Percentiles rank a stretch among this genome's conserved stretches.
phyloP scores from a whole-genome alignment of 129 eudicot species.

The Dittrichia graveolens region DNA sequence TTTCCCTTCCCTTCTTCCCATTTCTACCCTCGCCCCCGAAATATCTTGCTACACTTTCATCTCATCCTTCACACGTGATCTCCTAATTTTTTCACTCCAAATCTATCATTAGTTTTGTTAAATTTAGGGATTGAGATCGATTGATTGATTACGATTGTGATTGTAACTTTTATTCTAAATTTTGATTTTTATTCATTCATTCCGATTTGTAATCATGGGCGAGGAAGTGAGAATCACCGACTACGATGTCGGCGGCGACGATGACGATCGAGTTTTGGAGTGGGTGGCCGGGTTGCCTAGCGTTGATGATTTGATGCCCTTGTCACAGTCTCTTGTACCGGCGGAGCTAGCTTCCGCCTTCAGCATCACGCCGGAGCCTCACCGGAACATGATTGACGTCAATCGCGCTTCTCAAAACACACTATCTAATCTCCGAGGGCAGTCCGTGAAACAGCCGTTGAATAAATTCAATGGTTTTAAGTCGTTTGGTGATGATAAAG shows the following conservation, averaged over 20 bases:
- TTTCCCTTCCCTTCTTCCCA: slow-evolving; percentile 7
- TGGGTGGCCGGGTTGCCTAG: slow-evolving; percentile 86
- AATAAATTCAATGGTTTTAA: slow-evolving; percentile 34
- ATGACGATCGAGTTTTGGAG: slow-evolving; percentile 51
- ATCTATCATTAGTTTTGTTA: not conserved
- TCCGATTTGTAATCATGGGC: slow-evolving; percentile 24
- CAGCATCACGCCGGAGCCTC: slow-evolving; percentile 73
- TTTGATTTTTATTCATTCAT: not conserved
- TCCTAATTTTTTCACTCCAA: slow-evolving; percentile 29
- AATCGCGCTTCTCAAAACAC: slow-evolving; percentile 74
- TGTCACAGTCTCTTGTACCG: slow-evolving; percentile 69
- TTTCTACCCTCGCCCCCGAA: slow-evolving; percentile 30
- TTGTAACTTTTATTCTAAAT: too few relatives aligned
- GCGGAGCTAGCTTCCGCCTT: slow-evolving; percentile 78
- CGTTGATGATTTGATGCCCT: slow-evolving; percentile 66
- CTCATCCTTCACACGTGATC: slow-evolving; percentile 22
- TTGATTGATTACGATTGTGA: not conserved
- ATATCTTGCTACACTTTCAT: slow-evolving; percentile 29
- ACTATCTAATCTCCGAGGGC: slow-evolving; percentile 47
- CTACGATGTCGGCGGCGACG: slow-evolving; percentile 31
- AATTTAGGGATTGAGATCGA: slow-evolving; percentile 14
- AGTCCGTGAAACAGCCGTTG: slow-evolving; percentile 12
- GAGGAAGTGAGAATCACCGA: slow-evolving; percentile 42
- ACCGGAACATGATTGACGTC: slow-evolving; percentile 64
- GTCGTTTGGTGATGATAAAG: slow-evolving; percentile 37